These are phyloP conservation scores for Dryas octopetala DNA, from an alignment of 306 rosid species.

Conservation along the genomic window DNA sequence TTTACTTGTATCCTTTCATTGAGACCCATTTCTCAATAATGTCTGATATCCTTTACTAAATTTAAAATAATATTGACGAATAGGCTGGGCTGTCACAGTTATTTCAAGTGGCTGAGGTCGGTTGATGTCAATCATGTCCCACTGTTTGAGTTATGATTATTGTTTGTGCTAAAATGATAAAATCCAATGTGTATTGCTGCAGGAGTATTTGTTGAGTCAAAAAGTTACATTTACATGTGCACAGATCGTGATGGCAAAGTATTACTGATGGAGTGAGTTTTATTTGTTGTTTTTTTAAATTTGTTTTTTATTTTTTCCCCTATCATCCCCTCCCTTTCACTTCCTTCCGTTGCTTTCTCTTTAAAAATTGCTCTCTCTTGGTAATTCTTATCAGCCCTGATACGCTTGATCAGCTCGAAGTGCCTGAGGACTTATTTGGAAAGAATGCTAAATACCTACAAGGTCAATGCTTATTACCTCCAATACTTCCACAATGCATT, in stretches of 20 bases:
- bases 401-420: constrained; percentile 78
- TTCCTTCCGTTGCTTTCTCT: constrained; percentile 12
- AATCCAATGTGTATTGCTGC: constrained; percentile 36
- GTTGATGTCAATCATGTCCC: background rate
- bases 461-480: constrained; percentile 39
- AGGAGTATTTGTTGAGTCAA: constrained; percentile 65
- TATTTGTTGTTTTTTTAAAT: background rate
- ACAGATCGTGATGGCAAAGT: constrained; percentile 79
- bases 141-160: constrained; percentile 9
- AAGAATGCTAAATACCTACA: constrained; percentile 55
- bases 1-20: too few species aligned
- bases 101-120: background rate
- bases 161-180: constrained; percentile 4
- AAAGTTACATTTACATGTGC: constrained; percentile 78
- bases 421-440: constrained; percentile 74
- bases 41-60: background rate
- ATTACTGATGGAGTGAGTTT: constrained; percentile 84
- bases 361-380: constrained; percentile 18
- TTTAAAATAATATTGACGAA: background rate
- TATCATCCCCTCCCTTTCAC: background rate
- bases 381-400: constrained; percentile 54
- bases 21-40: background rate
- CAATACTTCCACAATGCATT: background rate
- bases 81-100: background rate
- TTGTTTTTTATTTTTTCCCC: background rate